phyloP scores from a whole-genome alignment of 805 yeast species.

The Wickerhamomyces ciferrii region DNA sequence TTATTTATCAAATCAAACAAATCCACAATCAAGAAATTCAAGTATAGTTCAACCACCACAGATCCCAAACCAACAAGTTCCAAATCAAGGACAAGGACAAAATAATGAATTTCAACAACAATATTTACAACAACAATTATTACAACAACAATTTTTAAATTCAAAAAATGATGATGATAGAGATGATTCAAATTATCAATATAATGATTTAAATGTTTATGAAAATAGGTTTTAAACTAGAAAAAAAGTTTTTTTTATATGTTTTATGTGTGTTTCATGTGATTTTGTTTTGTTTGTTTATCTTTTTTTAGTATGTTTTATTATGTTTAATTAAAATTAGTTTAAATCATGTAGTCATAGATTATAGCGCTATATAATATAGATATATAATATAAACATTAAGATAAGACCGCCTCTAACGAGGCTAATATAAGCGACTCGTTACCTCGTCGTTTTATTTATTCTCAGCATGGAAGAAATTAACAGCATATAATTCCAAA shows the following conservation, averaged over 20 bases:
- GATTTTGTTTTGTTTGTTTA: not conserved
- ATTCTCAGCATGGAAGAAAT: slow-evolving; percentile 81
- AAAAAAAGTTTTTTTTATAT: too few species aligned
- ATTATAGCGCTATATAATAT: too few species aligned
- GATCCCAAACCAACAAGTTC: not conserved
- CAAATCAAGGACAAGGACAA: not conserved
- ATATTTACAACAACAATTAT: not conserved
- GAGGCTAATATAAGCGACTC: too few species aligned
- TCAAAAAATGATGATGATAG: not conserved
- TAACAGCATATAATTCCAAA: slow-evolving; percentile 65
- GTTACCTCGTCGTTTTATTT: too few species aligned
- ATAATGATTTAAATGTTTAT: slow-evolving; percentile 4
- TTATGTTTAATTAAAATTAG: not conserved
- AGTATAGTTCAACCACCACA: too few species aligned
- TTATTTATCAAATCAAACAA: not conserved
- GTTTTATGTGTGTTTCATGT: too few species aligned
- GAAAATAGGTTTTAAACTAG: not conserved
- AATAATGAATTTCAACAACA: not conserved
- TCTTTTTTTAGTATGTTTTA: too few species aligned
- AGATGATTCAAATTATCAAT: slow-evolving; percentile 1
- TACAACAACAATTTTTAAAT: slow-evolving; percentile 1
- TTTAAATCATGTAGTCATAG: not conserved
- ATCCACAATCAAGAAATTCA: too few species aligned
- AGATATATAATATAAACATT: too few species aligned
- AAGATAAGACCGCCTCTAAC: too few species aligned